phyloP scores from a whole-genome alignment of 179 eudicot species.

The Sideroxylon spinosum region DNA sequence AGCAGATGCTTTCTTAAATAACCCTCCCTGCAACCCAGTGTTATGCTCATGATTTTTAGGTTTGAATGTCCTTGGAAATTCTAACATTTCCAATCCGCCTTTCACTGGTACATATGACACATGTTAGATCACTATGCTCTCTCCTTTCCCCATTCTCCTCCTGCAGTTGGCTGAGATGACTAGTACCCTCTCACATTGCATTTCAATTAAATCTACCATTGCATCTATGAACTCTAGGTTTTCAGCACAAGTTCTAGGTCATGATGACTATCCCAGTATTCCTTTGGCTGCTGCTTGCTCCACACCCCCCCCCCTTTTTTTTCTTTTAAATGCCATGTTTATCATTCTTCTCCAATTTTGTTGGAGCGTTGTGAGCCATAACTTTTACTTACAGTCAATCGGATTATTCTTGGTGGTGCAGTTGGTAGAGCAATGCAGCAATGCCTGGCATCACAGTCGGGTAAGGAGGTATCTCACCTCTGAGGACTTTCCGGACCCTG shows the following conservation, averaged over 20 bases:
- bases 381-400: background rate
- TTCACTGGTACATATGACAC: background rate
- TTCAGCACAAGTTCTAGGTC: background rate
- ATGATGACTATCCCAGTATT: background rate
- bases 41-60: background rate
- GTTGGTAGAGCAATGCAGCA: constrained; percentile 69
- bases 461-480: constrained; percentile 80
- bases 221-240: background rate
- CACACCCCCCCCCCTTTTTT: too few relatives aligned
- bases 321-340: background rate
- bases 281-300: background rate
- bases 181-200: background rate
- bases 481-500: constrained; percentile 65
- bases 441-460: constrained; percentile 79
- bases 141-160: too few relatives aligned
- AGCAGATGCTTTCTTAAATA: background rate
- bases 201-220: background rate
- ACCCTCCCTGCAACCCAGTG: background rate
- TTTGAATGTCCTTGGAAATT: background rate
- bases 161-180: background rate
- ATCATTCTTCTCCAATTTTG: background rate
- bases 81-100: background rate
- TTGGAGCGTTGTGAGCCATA: background rate
- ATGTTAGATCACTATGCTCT: too few relatives aligned
- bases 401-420: constrained; percentile 26